These are phyloP conservation scores for Biscogniauxia mediterranea DNA, from an alignment of 2,329 filamentous ascomycete genomes.

Conservation along the genomic window DNA sequence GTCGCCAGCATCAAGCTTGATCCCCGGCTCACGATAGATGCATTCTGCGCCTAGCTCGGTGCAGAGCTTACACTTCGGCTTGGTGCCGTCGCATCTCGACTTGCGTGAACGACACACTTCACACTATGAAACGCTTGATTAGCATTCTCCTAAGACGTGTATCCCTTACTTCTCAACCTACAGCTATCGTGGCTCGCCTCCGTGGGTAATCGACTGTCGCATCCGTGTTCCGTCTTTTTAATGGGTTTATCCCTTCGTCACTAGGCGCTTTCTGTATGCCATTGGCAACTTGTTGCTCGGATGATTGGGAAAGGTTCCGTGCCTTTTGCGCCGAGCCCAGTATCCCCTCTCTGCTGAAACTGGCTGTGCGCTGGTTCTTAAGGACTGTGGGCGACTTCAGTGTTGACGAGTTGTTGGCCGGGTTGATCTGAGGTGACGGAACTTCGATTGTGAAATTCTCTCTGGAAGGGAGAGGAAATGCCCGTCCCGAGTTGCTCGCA, in stretches of 20 bases:
- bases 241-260: slow-evolving; percentile 53
- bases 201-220: slow-evolving; percentile 62
- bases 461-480: slow-evolving; percentile 45
- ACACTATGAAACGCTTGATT: slow-evolving; percentile 50
- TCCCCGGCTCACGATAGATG: slow-evolving; percentile 79
- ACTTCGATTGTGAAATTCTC: slow-evolving; percentile 51
- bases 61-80: slow-evolving; percentile 83
- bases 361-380: slow-evolving; percentile 47
- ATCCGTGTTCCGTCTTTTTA: slow-evolving; percentile 63
- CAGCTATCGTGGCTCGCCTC: slow-evolving; percentile 63
- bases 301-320: slow-evolving; percentile 54
- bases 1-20: slow-evolving; percentile 84
- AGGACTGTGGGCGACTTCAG: slow-evolving; percentile 52
- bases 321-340: slow-evolving; percentile 53
- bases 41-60: slow-evolving; percentile 79
- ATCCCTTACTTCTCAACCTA: slow-evolving; percentile 39
- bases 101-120: slow-evolving; percentile 80
- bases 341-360: slow-evolving; percentile 55
- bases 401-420: slow-evolving; percentile 40
- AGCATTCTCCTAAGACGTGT: slow-evolving; percentile 13
- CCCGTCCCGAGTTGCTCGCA: slow-evolving; percentile 37
- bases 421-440: slow-evolving; percentile 42
- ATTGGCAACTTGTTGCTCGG: slow-evolving; percentile 46
- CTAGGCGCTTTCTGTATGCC: slow-evolving; percentile 45
- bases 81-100: slow-evolving; percentile 74